Base-by-base conservation (phyloP, 345 rosid genomes). In the Gynandropsis gynandra region DNA sequence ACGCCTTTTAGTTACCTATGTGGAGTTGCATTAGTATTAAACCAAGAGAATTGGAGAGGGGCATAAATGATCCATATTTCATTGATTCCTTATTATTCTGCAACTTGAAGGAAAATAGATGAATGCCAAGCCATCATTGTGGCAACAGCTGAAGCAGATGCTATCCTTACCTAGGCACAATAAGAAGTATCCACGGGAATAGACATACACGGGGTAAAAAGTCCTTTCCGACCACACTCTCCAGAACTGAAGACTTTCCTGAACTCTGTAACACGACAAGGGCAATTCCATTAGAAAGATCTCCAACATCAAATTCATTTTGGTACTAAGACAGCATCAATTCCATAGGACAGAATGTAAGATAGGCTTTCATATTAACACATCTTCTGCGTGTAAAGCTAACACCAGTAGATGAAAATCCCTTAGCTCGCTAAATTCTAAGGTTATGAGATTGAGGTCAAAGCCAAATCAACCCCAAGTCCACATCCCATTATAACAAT, bases 131-230 rank as follows among this genome's bases (percentile, higher is more conserved):
- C 88, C 72, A 86, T 70, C 94, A 89, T 82, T 85, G 83, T 82
- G 64, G 66, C 81, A 56, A 89, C 72, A 67, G 85, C 72, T 59
- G 94, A 74, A 20, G 92, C 89, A 62, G 90, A 75, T 46, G 88
- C 79, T 35, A 86, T 72, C 75, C 94, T 70, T 64, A 70, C 94
- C 96, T 89, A 62, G 52, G 54, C 58, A 72, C 56, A 20, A 36
- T 42, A 41, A 31, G 42, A 64, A 64, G 38, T 32, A 9, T 43
- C 49, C 21, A 56, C 47, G 31, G 42, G 56, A 63, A 15, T n/a
- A n/a, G n/a, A 70, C 98, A 88, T 80, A 97, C 98, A 76, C 98
- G 98, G n/a, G 98, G 98, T 50, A 92, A 74, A 62, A 92, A 92
- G 43, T 92, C 97, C 80, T 93, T 93, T 64, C 97, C 95, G 0